Base-by-base conservation (phyloP, 2,329 filamentous ascomycete genomes). In the Diaporthe sp. region DNA sequence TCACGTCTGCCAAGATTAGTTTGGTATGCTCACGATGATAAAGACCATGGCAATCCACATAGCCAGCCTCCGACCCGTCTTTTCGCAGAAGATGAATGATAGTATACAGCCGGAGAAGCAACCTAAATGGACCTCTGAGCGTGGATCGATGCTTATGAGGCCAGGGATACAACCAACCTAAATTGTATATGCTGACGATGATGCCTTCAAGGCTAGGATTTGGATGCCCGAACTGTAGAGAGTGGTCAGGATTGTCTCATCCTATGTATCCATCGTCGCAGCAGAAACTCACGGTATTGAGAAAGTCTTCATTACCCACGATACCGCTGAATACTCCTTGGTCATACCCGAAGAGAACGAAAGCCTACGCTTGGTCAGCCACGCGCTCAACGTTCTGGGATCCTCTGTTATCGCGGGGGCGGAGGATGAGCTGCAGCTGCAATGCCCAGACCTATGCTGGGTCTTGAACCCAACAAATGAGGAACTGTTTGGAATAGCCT, bases 261-360 rank as follows among this genome's bases (percentile, higher is more conserved):
- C 12, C 4, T 25, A 4, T 2, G 10, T 17, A 4, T 13, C 10
- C 15, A 4, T 22, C 10, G n/a, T 37, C 22, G 10, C 22, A 20
- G 13, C 0, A 25, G 22, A 20, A 9, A 42, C 34, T 22, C 9
- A 70, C 65, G 13, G 83, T 81, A 4, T 80, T 74, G 6, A 88
- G 81, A 77, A 85, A 89, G 68, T 88, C 83, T 20, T 84, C 78
- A 49, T 86, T 87, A 13, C 86, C 83, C 13, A 89, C 81, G 22
- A 89, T 86, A 15, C 86, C 86, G 3, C 85, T 84, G 76, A 88
- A 88, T 0, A 88, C 86, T 57, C 86, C 87, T 77, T 88, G 87
- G 42, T 88, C 87, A 60, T 88, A 88, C 3, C 86, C 87, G 75
- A 84, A 83, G 2, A 84, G 79, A 4, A 83, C 79, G 65, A 83